Evolutionary conservation across 306 rosid genomes (phyloP).

Genomic region (Dalbergia cochinchinensis): DNA sequence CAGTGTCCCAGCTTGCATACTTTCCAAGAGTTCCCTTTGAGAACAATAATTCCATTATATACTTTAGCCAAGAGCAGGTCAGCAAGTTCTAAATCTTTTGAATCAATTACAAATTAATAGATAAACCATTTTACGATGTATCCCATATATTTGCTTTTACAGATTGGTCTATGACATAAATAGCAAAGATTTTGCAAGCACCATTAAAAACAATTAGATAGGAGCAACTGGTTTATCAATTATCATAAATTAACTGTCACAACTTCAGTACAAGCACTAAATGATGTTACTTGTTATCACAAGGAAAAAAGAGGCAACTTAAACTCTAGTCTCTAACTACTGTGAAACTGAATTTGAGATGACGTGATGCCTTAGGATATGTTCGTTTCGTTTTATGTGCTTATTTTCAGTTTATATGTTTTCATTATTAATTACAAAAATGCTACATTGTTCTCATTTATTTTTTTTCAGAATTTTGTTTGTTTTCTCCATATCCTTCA

Average conservation of each 20-base stretch:
- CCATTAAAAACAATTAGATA: conserved; percentile 17
- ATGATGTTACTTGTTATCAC: conserved; percentile 3
- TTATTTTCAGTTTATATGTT: no score
- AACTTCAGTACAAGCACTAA: conserved; percentile 2
- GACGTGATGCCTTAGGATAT: no score
- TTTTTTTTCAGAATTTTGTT: no score
- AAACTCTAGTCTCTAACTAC: background rate
- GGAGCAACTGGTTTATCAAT: conserved; percentile 7
- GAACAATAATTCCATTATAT: conserved; percentile 38
- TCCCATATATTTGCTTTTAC: conserved; percentile 4
- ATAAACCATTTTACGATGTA: background rate
- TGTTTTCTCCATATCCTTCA: no score
- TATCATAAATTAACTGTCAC: background rate
- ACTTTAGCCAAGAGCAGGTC: conserved; percentile 33
- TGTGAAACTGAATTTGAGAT: background rate
- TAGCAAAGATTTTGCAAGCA: background rate
- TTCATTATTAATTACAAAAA: no score
- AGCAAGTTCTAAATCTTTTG: conserved; percentile 23
- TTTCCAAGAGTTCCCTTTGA: conserved; percentile 83
- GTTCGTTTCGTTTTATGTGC: no score
- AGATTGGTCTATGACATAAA: conserved; percentile 10
- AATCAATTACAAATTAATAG: conserved; percentile 1
- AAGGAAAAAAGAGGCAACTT: conserved; percentile 5
- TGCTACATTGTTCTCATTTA: no score
- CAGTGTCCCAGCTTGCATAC: conserved; percentile 83